phyloP scores from a whole-genome alignment of 2,329 filamentous ascomycete genomes.

The Teratosphaeriaceae sp. region DNA sequence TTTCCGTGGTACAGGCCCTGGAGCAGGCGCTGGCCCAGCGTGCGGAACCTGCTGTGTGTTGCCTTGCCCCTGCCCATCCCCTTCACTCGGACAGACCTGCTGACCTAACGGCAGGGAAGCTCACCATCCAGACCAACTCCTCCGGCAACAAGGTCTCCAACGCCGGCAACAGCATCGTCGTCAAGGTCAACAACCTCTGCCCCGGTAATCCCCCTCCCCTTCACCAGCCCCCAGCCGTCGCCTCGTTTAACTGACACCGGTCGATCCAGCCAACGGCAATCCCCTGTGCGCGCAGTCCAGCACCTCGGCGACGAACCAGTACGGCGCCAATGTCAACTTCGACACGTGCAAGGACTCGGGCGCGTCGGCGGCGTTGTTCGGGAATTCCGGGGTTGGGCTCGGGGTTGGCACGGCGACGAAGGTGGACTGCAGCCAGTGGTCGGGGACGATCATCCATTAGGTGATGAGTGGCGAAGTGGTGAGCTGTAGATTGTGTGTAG shows the following conservation, averaged over 20 bases:
- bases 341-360: constrained; percentile 36
- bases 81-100: too few relatives aligned
- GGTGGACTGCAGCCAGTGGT: constrained; percentile 24
- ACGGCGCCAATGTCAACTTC: constrained; percentile 36
- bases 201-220: too few relatives aligned
- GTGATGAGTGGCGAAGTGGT: too few relatives aligned
- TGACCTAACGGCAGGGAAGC: background rate
- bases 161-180: constrained; percentile 30
- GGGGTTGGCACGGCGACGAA: constrained; percentile 26
- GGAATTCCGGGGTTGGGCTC: constrained; percentile 22
- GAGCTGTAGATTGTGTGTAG: too few relatives aligned
- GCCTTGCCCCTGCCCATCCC: too few relatives aligned
- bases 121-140: constrained; percentile 25
- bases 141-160: constrained; percentile 23
- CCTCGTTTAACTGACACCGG: too few relatives aligned
- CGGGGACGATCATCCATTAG: constrained; percentile 12
- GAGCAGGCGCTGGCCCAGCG: constrained; percentile 31
- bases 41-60: constrained; percentile 36
- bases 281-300: constrained; percentile 31
- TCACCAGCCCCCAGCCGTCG: too few relatives aligned
- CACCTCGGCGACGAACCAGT: constrained; percentile 29
- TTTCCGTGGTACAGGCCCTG: too few relatives aligned
- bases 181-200: constrained; percentile 37
- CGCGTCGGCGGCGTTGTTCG: constrained; percentile 32
- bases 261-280: constrained; percentile 28